Evolutionary conservation across 2,329 filamentous ascomycete genomes (phyloP).

Genomic region (Phoma sp.): DNA sequence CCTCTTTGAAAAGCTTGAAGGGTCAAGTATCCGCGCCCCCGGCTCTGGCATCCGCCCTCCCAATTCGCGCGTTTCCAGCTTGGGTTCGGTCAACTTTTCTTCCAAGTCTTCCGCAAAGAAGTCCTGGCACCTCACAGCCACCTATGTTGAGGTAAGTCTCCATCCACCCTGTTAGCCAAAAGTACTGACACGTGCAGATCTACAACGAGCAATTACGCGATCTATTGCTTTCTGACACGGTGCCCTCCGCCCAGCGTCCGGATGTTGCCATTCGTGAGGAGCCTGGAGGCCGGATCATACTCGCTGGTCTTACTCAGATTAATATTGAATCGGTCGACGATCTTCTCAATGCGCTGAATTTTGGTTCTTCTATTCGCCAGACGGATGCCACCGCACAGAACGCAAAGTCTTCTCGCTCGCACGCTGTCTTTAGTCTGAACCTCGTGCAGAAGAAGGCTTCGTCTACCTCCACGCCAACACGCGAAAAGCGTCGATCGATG

Average conservation of each 20-base stretch:
- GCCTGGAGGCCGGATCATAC: slow-evolving; percentile 88
- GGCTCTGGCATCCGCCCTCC: slow-evolving; percentile 78
- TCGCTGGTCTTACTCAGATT: slow-evolving; percentile 87
- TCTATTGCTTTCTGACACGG: slow-evolving; percentile 78
- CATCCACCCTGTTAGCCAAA: not conserved
- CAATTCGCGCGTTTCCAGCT: slow-evolving; percentile 71
- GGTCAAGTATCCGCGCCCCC: slow-evolving; percentile 62
- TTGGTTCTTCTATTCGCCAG: slow-evolving; percentile 91
- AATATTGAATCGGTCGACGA: slow-evolving; percentile 92
- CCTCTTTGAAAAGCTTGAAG: slow-evolving; percentile 86
- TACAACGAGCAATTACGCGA: slow-evolving; percentile 97
- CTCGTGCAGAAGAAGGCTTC: slow-evolving; percentile 82
- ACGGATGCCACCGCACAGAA: slow-evolving; percentile 98
- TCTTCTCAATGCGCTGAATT: slow-evolving; percentile 84
- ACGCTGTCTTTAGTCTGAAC: slow-evolving; percentile 96
- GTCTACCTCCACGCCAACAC: slow-evolving; percentile 54
- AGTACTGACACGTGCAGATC: slow-evolving; percentile 63
- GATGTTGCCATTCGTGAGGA: slow-evolving; percentile 94
- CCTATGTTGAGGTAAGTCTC: slow-evolving; percentile 72
- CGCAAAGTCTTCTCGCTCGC: slow-evolving; percentile 94
- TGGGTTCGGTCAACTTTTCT: slow-evolving; percentile 54
- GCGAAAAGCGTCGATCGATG: slow-evolving; percentile 86
- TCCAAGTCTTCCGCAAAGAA: slow-evolving; percentile 63
- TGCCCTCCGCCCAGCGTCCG: slow-evolving; percentile 71
- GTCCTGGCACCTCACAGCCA: slow-evolving; percentile 90